These are phyloP conservation scores for Boletus vermiculosoides DNA, from an alignment of 768 basidiomycete genomes.

Conservation along the genomic window DNA sequence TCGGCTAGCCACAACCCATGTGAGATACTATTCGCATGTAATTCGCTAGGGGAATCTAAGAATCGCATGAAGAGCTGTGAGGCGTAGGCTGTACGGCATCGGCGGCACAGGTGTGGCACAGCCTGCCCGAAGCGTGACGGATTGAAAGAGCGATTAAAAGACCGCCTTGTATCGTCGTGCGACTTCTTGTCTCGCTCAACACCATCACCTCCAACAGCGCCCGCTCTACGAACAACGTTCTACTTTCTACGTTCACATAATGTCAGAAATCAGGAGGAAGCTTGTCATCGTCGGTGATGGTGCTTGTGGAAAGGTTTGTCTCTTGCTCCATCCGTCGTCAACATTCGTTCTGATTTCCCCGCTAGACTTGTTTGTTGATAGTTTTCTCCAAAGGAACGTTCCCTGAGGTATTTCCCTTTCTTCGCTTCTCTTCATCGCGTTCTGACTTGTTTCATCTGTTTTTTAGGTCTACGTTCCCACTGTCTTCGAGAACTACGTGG, in stretches of 20 bases:
- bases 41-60: not conserved
- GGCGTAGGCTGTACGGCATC: conserved; percentile 18
- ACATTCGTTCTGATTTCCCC: conserved; percentile 21
- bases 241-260: conserved; percentile 44
- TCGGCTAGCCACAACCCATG: conserved; percentile 1
- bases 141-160: conserved; percentile 37
- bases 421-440: not conserved
- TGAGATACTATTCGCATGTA: not conserved
- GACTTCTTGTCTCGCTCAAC: conserved; percentile 40
- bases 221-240: conserved; percentile 31
- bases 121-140: conserved; percentile 17
- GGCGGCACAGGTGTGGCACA: conserved; percentile 34
- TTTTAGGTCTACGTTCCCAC: conserved; percentile 96
- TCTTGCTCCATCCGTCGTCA: not conserved
- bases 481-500: conserved; percentile 99
- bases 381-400: conserved; percentile 97
- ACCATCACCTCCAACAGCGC: conserved; percentile 38
- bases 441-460: not conserved
- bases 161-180: conserved; percentile 37
- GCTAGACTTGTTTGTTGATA: conserved; percentile 87
- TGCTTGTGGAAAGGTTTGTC: conserved; percentile 86
- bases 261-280: conserved; percentile 98
- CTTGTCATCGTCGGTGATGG: conserved; percentile 99
- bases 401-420: conserved; percentile 65
- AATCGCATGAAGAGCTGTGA: no score